A percentile compares a stretch with the other conserved stretches of the same genome.
These are phyloP conservation scores for Penicillium sp. DNA, from an alignment of 2,329 filamentous ascomycete species.

Conservation along the genomic window DNA sequence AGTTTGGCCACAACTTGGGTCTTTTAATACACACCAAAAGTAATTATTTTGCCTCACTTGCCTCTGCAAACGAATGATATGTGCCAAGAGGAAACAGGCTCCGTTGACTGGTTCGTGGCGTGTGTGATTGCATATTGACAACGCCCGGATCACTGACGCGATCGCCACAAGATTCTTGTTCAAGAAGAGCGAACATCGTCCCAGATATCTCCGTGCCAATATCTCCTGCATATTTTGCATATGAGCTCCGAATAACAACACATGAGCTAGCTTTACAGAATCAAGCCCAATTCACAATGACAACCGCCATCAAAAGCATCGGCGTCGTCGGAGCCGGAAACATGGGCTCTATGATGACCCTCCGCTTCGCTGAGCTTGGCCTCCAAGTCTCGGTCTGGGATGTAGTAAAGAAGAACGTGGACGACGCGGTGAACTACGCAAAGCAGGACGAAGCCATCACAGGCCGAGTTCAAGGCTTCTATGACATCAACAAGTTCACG, in stretches of 20 bases:
- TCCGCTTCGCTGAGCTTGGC: slow-evolving; percentile 34
- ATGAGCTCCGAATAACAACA: too few relatives aligned
- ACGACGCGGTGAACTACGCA: slow-evolving; percentile 23
- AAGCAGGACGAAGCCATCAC: slow-evolving; percentile 20
- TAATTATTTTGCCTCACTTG: neutral
- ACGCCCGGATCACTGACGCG: slow-evolving; percentile 6
- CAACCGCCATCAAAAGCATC: slow-evolving; percentile 28
- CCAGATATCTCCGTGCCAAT: neutral
- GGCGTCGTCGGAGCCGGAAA: slow-evolving; percentile 36
- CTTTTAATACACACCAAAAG: neutral
- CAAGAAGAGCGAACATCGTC: slow-evolving; percentile 10
- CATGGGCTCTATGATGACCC: slow-evolving; percentile 39
- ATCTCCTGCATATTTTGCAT: neutral
- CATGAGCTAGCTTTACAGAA: neutral
- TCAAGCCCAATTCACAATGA: slow-evolving; percentile 13
- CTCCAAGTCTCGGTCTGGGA: slow-evolving; percentile 37
- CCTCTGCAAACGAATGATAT: neutral
- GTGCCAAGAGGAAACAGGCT: neutral
- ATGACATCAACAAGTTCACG: slow-evolving; percentile 31
- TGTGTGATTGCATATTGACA: slow-evolving; percentile 15
- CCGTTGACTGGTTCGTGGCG: neutral
- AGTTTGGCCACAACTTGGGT: neutral
- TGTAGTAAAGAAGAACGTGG: slow-evolving; percentile 27
- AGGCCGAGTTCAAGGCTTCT: slow-evolving; percentile 29
- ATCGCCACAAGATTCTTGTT: slow-evolving; percentile 14